Evolutionary conservation across 2,329 filamentous ascomycete species (phyloP).

Genomic region (Exophiala phaeomuriformis): DNA sequence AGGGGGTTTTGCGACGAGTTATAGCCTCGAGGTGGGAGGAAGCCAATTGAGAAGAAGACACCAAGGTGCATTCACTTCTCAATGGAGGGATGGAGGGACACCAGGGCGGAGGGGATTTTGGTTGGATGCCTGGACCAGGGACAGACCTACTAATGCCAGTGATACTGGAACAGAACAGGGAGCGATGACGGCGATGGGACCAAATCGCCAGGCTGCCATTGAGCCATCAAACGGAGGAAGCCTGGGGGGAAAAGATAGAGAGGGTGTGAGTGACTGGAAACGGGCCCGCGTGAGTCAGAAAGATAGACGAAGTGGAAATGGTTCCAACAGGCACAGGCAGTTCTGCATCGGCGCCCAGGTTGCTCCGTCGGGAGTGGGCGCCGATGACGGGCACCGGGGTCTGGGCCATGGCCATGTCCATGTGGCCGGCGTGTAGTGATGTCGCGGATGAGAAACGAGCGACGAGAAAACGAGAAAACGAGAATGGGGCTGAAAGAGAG

Average conservation of each 20-base stretch:
- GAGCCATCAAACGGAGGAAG: background rate
- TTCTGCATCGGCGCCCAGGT: background rate
- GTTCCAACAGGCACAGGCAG: background rate
- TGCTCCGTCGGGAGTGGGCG: background rate
- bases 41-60: conserved; percentile 17
- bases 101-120: conserved; percentile 14
- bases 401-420: background rate
- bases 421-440: background rate
- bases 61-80: conserved; percentile 5
- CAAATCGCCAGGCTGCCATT: conserved; percentile 22
- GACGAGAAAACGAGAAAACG: background rate
- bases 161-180: background rate
- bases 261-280: background rate
- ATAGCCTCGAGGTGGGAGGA: conserved; percentile 17
- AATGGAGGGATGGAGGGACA: conserved; percentile 7
- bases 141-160: background rate
- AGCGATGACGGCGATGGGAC: conserved; percentile 4
- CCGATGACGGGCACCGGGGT: background rate
- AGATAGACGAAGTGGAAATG: background rate
- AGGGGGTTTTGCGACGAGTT: conserved; percentile 12
- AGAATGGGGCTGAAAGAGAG: background rate
- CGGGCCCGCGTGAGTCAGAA: background rate
- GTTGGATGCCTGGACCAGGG: conserved; percentile 17
- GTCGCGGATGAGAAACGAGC: background rate
- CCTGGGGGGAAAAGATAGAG: background rate